Base-by-base conservation (phyloP, 352 stramenopile genomes). In the Elongisporangium anandrum region DNA sequence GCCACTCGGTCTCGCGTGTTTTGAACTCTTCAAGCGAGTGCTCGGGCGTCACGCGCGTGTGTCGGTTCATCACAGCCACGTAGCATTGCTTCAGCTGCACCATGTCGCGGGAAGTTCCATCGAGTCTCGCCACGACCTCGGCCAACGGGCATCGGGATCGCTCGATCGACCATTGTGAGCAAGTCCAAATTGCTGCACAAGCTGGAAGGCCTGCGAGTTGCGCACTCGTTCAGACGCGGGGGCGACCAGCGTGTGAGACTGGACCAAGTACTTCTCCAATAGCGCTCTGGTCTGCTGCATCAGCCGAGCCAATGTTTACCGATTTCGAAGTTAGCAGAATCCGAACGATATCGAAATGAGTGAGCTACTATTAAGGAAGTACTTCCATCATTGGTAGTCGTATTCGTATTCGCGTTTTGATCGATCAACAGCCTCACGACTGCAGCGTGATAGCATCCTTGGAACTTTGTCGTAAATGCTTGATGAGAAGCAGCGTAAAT, bases 151-250 rank as follows among this genome's bases (percentile, higher is more conserved):
- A 64, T 0, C 63, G 34, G 1, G 66, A 54, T 24, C 2, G 65
- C 65, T 13, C 73, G 70, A 49, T 82, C 74, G 8, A 64, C 63
- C 70, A 85, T 79, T 2, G 75, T 78, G 20, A 85, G 38, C 23
- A 85, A 79, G 65, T 0, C 63, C 55, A 22, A 65, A 70, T 49
- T 74, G 60, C 55, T 81, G 72, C 24, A 85, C 68, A 21, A 79
- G 53, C 54, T 79, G 68, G n/a, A 81, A 75, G 8, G 69, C 72
- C 49, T 85, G 72, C 7, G 68, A 75, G 59, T 79, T 75, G 10
- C 70, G 63, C 15, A 73, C 59, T 26, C 67, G 64, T 20, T 78
- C 69, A 24, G 57, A 62, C 0, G 69, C 72, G 2, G 75, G 74
- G 4, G 74, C 57, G 3, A 80, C 75, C 20, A 85, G 47, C 13